Conservation (phyloP, 257 asterid species). For the Penstemon davidsonii region DNA sequence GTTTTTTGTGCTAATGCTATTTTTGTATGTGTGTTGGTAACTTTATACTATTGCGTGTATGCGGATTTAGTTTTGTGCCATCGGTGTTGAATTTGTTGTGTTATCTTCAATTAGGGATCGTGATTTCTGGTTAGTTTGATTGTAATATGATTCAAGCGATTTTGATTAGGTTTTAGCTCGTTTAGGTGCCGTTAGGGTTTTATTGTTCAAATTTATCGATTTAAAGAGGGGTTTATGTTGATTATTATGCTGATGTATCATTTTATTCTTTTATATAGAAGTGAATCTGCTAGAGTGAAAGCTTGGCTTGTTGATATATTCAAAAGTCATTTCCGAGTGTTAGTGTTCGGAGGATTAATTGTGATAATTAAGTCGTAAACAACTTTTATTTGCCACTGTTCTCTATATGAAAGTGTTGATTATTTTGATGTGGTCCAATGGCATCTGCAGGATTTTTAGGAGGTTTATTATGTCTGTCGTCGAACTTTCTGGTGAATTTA, state of each 20-base stretch:
- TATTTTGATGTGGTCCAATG: background rate
- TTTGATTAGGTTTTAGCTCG: constrained; percentile 16
- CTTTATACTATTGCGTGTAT: background rate
- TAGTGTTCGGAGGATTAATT: background rate
- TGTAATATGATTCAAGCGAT: constrained; percentile 16
- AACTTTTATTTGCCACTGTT: background rate
- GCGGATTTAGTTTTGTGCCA: constrained; percentile 16
- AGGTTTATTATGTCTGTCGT: too few relatives aligned
- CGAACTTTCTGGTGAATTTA: too few relatives aligned
- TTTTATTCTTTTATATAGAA: background rate
- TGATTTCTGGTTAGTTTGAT: constrained; percentile 17
- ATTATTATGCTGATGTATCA: background rate
- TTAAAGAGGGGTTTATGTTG: background rate
- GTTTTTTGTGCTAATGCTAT: background rate
- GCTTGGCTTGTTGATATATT: constrained; percentile 1
- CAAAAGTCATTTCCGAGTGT: background rate
- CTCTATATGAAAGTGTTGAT: background rate
- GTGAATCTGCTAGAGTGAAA: background rate
- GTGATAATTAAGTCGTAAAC: background rate
- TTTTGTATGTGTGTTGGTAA: background rate
- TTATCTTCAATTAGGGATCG: constrained; percentile 20
- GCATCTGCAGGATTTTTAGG: too few relatives aligned
- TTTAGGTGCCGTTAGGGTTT: constrained; percentile 31
- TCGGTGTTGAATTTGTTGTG: constrained; percentile 20
- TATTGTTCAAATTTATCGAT: constrained; percentile 12